Evolutionary conservation across 1,139 yeast genomes (phyloP).

Genomic region (Yamadazyma sp.): DNA sequence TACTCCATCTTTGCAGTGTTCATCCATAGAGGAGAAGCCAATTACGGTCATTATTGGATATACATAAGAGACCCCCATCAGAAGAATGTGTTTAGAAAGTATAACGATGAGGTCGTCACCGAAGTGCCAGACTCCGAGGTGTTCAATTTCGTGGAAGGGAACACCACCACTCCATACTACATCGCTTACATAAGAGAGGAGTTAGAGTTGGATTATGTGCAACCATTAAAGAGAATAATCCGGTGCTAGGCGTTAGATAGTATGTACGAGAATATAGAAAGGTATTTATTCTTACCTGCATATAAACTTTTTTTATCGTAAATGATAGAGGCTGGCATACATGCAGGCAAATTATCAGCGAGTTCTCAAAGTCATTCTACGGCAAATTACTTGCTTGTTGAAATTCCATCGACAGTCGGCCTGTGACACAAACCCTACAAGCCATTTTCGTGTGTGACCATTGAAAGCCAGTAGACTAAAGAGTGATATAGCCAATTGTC

Average conservation of each 20-base stretch:
- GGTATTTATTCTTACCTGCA: background rate
- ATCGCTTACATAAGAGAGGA: constrained; percentile 78
- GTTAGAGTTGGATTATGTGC: constrained; percentile 56
- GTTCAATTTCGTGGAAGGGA: constrained; percentile 66
- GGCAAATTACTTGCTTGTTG: too few species aligned
- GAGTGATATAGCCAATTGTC: too few species aligned
- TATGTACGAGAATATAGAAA: background rate
- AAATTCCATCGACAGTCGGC: too few species aligned
- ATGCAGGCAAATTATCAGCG: background rate
- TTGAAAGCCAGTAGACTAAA: too few species aligned
- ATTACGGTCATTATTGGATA: constrained; percentile 96
- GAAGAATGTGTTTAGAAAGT: constrained; percentile 72
- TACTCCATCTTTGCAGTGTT: constrained; percentile 88
- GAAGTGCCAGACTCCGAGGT: constrained; percentile 79
- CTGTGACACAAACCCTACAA: too few species aligned
- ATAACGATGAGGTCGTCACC: constrained; percentile 87
- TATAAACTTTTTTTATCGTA: too few species aligned
- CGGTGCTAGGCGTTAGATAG: constrained; percentile 1
- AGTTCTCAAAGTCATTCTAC: background rate
- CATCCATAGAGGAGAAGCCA: constrained; percentile 93
- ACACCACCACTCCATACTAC: constrained; percentile 92
- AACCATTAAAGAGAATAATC: constrained; percentile 59
- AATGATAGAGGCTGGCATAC: too few species aligned
- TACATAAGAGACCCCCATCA: constrained; percentile 76
- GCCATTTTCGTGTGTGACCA: too few species aligned